Evolutionary conservation across 164 flowering plant genomes (phyloP).

Genomic region (Litsea cubeba): DNA sequence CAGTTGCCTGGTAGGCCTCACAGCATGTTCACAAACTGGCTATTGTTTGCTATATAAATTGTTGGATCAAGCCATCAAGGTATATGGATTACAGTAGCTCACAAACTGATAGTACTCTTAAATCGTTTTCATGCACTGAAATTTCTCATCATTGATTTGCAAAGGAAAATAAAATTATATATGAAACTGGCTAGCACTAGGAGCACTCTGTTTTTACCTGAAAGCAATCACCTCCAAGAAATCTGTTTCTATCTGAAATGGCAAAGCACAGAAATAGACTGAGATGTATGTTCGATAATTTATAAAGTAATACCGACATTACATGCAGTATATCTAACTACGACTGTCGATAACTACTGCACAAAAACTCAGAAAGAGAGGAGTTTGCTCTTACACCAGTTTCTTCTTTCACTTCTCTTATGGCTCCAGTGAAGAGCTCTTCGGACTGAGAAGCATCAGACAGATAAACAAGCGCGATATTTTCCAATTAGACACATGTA

Average conservation of each 20-base stretch:
- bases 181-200: neutral
- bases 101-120: too few species aligned
- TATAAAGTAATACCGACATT: neutral
- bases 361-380: neutral
- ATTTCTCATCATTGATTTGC: neutral
- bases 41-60: neutral
- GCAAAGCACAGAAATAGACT: neutral
- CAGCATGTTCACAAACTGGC: neutral
- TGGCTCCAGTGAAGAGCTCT: conserved; percentile 51
- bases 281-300: neutral
- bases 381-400: conserved; percentile 49
- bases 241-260: conserved; percentile 42
- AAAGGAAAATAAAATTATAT: too few species aligned
- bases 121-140: neutral
- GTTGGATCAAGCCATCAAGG: neutral
- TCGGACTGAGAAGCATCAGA: conserved; percentile 42
- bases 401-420: conserved; percentile 73
- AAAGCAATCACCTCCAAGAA: conserved; percentile 59
- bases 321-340: neutral
- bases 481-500: neutral
- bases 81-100: neutral
- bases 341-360: neutral
- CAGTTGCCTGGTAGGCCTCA: neutral
- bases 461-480: neutral
- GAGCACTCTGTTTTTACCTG: conserved; percentile 29